Base-by-base conservation (phyloP, 805 yeast genomes). In the Ogataea trehaloabstinens region DNA sequence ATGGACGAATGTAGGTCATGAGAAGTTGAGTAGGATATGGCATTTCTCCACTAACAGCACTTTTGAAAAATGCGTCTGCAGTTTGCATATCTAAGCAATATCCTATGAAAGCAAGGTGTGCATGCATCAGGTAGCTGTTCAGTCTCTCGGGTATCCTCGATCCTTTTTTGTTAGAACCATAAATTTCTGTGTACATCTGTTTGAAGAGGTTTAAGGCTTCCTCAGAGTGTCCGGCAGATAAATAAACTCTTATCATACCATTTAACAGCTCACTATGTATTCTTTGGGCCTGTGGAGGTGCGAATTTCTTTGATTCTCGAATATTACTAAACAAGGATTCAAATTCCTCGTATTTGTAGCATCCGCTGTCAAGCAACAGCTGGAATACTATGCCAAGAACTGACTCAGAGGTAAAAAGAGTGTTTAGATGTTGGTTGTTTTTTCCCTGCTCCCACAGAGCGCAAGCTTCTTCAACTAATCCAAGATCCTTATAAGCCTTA, bases 41-140 rank as follows among this genome's bases (percentile, higher is more conserved):
- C 68, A 84, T 74, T 44, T 76, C 78, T 43, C 70, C 72, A 37
- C 71, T 69, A 29, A 83, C 61, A 4, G 87, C 90, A 56, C 82
- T 82, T 49, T 80, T 80, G 56, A 83, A 85, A 56, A 86, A 87
- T 25, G 78, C 75, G 52, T 75, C 74, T 2, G 95, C 85, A 31
- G 88, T 80, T 30, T 70, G 67, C 41, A 82, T 66, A 56, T 86
- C 89, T 51, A 73, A 72, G 60, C 88, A 83, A 48, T 76, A 78
- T 32, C 93, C 93, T 54, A 87, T 79, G 51, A 87, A 86, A 4
- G 82, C 70, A 44, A 85, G 70, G 66, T 87, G 95, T 32, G 86
- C 82, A 54, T 82, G 85, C 17, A 83, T 74, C 59, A 85, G 65
- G 24, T 82, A 74, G 31, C 78, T 71, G 33, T 44, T 49, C 67